Evolutionary conservation across 352 stramenopile species (phyloP), one percentile per base, ranked within the genome.

Genomic region (Phytophthora idaei): DNA sequence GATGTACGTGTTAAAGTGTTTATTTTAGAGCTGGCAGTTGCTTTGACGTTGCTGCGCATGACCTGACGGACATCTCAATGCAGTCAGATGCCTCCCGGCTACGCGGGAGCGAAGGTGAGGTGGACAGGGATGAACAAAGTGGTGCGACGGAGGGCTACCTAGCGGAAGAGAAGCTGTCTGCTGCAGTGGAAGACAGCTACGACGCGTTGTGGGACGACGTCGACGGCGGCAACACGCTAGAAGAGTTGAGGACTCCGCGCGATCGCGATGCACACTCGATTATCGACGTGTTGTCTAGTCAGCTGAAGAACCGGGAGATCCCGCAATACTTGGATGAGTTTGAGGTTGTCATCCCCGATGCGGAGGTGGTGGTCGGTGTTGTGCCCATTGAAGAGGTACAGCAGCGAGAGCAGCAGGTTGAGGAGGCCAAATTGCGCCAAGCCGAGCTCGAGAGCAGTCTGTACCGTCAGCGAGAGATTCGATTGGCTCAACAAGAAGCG

Each of bases 311-410:
- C 41, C 71, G 71, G 17, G 58, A 71, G 46, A 77, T 88, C 7
- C 81, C 77, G 29, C 67, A 72, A 58, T 93, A 93, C 53, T 66
- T 92, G 14, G 78, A 89, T 5, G 72, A 80, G 32, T 92, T 94
- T 45, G 86, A 92, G 50, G 71, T 90, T 8, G 66, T 84, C 10
- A 83, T 94, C 15, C 83, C 86, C 0, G 74, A 90, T 14, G 66
- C 76, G 1, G 83, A 90, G 57, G 69, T 93, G 7, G 66, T 94
- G 2, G 70, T 93, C 1, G 83, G 81, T 4, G 61, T 66, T 1
- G 74, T 94, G n/a, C 73, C 83, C 0, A 64, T 90, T 14, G 81
- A 90, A 46, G 78, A 89, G 27, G 48, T 93, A 32, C 74, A 91
- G 49, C 52, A 80, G 49, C 78, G 80, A 17, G 87, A 94, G 47